Conservation (phyloP, 805 yeast species). For the Pichia nanzhaoensis region DNA sequence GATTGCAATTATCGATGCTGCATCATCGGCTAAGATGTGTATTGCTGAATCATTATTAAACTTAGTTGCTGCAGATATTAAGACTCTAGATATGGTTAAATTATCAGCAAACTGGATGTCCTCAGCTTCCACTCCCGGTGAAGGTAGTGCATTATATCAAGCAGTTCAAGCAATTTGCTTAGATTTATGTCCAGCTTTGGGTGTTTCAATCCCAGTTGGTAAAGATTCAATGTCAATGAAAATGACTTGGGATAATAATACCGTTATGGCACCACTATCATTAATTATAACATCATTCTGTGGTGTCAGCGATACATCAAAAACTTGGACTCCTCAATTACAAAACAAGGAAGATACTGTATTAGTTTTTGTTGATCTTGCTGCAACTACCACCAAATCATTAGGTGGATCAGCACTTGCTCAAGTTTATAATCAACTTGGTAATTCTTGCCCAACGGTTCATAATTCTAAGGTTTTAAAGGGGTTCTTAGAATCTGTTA, state of each 20-base stretch:
- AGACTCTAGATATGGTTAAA: conserved; percentile 65
- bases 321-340: conserved; percentile 93
- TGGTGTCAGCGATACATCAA: conserved; percentile 75
- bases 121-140: conserved; percentile 91
- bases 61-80: conserved; percentile 82
- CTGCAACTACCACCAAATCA: conserved; percentile 44
- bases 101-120: conserved; percentile 99
- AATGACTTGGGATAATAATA: conserved; percentile 92
- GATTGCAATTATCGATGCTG: conserved; percentile 78
- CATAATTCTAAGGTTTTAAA: conserved; percentile 59
- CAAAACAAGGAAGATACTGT: conserved; percentile 48
- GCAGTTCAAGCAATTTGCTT: conserved; percentile 96
- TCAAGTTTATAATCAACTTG: conserved; percentile 87
- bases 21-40: conserved; percentile 90
- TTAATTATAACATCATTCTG: conserved; percentile 87
- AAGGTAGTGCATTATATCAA: conserved; percentile 89
- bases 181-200: conserved; percentile 90
- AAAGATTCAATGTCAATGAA: conserved; percentile 99
- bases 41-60: conserved; percentile 93
- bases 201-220: conserved; percentile 93
- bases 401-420: conserved; percentile 94
- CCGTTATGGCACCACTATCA: conserved; percentile 93
- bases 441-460: conserved; percentile 77
- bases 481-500: conserved; percentile 60
- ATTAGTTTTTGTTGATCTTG: conserved; percentile 75